Base-by-base conservation (phyloP, 306 rosid species). In the Fragaria vesca region DNA sequence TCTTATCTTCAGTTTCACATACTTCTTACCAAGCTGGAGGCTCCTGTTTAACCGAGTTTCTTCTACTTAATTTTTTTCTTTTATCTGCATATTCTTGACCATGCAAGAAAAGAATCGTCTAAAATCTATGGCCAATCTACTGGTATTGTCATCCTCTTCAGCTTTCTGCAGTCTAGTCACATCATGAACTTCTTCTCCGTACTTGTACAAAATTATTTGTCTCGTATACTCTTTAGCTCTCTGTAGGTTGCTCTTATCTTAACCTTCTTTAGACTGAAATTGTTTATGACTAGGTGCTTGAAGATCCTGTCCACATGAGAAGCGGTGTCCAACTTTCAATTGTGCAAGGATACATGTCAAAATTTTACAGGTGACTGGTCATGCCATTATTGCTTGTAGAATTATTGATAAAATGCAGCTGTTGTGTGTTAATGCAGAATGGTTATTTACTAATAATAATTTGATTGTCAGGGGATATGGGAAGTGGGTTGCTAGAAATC, bases 321-420 rank as follows among this genome's bases (percentile, higher is more conserved):
- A 84, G 78, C 52, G 80, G 81, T 69, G 87, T 93, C 79, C 89
- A 72, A 62, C 97, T 95, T 73, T 93, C 99, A 73, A 79, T 92
- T 46, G 99, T 95, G 74, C 99, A 95, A 84, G 90, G 94, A 81
- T 93, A 91, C 80, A 89, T 95, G 94, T 88, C 97, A 79, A 91
- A 76, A 48, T 85, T 87, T 87, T 95, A 80, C 86, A 89, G 97
- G 99, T 92, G 81, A 83, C 57, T 81, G 52, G 69, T 76, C 42
- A 16, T 78, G 73, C 81, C 20, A 77, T 81, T 66, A 69, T 70
- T 73, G 24, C 82, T 72, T 28, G 69, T 28, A 61, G 58, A 48
- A 38, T 18, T 21, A 52, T 48, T 69, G 5, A 18, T 28, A 62
- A 54, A 2, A 47, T 50, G 12, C 58, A 51, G 38, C 34, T 38